phyloP scores from a whole-genome alignment of 2,329 filamentous ascomycete genomes.

The Aspergillus spinulosporus region DNA sequence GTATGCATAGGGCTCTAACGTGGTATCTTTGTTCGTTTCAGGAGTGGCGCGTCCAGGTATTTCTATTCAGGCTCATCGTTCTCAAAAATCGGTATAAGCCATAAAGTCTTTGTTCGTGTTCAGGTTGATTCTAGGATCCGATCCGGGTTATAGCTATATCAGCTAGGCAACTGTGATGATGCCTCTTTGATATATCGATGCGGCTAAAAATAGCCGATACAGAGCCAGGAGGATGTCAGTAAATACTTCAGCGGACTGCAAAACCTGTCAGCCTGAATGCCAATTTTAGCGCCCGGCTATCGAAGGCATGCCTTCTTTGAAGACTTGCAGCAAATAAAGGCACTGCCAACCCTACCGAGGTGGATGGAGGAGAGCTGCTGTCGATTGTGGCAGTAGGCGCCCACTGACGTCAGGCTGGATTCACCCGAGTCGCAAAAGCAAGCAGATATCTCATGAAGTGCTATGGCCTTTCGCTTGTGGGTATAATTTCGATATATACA shows the following conservation, averaged over 20 bases:
- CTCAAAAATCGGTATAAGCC: too few relatives aligned
- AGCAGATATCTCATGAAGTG: not conserved
- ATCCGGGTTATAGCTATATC: not conserved
- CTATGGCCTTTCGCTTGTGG: conserved; percentile 13
- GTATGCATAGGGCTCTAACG: not conserved
- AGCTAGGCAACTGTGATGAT: not conserved
- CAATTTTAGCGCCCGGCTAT: not conserved
- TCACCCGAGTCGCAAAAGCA: not conserved
- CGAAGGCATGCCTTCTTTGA: conserved; percentile 7
- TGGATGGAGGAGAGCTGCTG: conserved; percentile 12
- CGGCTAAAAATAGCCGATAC: not conserved
- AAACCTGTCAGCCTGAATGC: not conserved
- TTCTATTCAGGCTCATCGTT: not conserved
- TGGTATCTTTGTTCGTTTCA: not conserved
- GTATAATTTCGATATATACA: conserved; percentile 19
- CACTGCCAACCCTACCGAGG: not conserved
- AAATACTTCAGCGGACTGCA: not conserved
- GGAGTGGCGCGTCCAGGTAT: not conserved
- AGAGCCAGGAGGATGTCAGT: not conserved
- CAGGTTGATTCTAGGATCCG: not conserved
- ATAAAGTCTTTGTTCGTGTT: too few relatives aligned
- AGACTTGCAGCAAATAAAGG: conserved; percentile 6
- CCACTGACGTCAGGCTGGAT: conserved; percentile 20
- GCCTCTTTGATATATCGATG: too few relatives aligned
- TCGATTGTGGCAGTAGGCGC: conserved; percentile 20